Evolutionary conservation across 805 yeast species (phyloP), one percentile per base, ranked within the genome.

Genomic region (Priceomyces castillae): DNA sequence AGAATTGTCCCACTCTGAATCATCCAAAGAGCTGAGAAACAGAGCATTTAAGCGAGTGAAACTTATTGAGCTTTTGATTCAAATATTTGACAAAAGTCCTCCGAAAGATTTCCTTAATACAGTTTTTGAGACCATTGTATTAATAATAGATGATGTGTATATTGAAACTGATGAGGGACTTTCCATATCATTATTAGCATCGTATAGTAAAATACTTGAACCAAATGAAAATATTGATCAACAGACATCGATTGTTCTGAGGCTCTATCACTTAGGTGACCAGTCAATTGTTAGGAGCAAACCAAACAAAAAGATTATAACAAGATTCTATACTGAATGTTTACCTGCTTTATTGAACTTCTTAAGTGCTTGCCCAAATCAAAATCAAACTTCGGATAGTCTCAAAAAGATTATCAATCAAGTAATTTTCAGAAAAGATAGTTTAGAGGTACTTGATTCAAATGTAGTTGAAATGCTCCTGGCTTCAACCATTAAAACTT

Each of bases 11-110:
- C 41, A 49, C 10, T 42, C 43, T 23, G 44, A 41, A 23, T 47
- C 56, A 38, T 42, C 61, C 35, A 74, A 81, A 48, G 66, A 68
- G 39, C 65, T 62, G 40, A 74, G 82, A 49, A 66, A 69, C 40
- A 67, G 62, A 41, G 46, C 64, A 1, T 65, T 78, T 45, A 71
- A 73, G 40, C 68, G 65, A 34, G 55, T 63, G 30, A 74, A 67
- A 44, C 59, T 71, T 40, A 64, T 70, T 7, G 78, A 75, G 6
- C 52, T 67, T 1, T 41, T 70, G 1, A 35, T 46, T 11, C 9
- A 12, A 2, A 35, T 48, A 12, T 37, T 51, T 15, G 37, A 46
- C 6, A 39, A 41, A 12, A 41, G 44, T 7, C 22, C 38, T 7
- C 40, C 30, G 33, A 30, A 23, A 4, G 42, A 41, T 10, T 48